Percentiles rank a stretch among this genome's conserved stretches.
These are phyloP conservation scores for Chloromonas sp. DNA, from an alignment of 163 green algal genomes.

Conservation along the genomic window DNA sequence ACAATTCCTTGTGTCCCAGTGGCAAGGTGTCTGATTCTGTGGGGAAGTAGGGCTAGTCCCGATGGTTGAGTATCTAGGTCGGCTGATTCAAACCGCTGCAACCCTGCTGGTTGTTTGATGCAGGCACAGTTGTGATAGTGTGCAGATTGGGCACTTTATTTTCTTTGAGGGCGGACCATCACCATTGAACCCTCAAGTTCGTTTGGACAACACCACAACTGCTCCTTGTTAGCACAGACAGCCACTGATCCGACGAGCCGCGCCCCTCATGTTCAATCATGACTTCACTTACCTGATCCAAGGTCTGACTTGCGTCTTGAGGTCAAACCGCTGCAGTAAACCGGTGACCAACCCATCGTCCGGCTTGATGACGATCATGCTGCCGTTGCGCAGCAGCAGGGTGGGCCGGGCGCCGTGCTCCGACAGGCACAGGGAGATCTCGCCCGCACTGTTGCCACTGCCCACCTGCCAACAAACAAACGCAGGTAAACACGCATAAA, in stretches of 20 bases:
- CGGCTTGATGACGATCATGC: background rate
- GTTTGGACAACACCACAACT: too few relatives aligned
- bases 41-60: background rate
- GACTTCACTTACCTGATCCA: background rate
- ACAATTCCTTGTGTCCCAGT: background rate
- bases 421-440: conserved; percentile 7
- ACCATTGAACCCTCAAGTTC: too few relatives aligned
- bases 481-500: background rate
- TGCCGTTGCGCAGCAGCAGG: background rate
- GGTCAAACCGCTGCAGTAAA: background rate
- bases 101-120: too few relatives aligned
- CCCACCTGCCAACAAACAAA: background rate
- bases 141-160: too few relatives aligned
- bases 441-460: conserved; percentile 1
- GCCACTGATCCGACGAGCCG: too few relatives aligned
- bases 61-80: too few relatives aligned
- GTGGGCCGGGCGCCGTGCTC: conserved; percentile 2
- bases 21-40: background rate
- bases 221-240: too few relatives aligned
- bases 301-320: background rate
- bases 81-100: too few relatives aligned
- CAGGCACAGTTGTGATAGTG: too few relatives aligned
- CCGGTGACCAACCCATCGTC: conserved; percentile 1
- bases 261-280: background rate
- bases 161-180: too few relatives aligned